Evolutionary conservation across 2,329 filamentous ascomycete species (phyloP).

Genomic region (Tolypocladium paradoxum): DNA sequence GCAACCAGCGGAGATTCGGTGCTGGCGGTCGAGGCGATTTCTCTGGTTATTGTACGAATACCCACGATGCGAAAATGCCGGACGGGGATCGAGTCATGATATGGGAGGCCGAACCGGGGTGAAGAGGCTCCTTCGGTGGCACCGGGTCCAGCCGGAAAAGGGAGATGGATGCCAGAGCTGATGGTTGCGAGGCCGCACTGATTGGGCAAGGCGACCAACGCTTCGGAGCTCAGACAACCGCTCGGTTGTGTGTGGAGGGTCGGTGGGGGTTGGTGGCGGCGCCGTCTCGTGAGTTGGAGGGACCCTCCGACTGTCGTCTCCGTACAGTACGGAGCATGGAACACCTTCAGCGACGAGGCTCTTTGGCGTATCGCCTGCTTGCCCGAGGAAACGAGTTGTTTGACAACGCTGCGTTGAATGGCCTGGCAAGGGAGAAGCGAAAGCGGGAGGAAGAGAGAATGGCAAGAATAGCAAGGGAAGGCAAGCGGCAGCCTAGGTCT

Average conservation of each 20-base stretch:
- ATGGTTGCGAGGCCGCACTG: background rate
- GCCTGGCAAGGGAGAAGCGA: too few relatives aligned
- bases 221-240: background rate
- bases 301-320: background rate
- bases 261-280: background rate
- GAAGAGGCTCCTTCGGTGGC: background rate
- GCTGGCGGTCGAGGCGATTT: background rate
- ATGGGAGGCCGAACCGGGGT: background rate
- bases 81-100: slow-evolving; percentile 1
- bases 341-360: too few relatives aligned
- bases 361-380: too few relatives aligned
- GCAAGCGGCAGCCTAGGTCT: too few relatives aligned
- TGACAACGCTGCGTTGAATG: too few relatives aligned
- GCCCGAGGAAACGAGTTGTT: too few relatives aligned
- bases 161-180: slow-evolving; percentile 1
- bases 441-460: too few relatives aligned
- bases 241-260: background rate
- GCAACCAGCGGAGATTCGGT: background rate
- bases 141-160: slow-evolving; percentile 4
- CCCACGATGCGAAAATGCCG: background rate
- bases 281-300: background rate
- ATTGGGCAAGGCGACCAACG: background rate
- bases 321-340: background rate
- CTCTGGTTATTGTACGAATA: background rate
- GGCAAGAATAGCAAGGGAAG: too few relatives aligned